Percentiles rank a stretch among this genome's conserved stretches.
Evolutionary conservation across 306 rosid species (phyloP).

Genomic region (Vicia sativa): DNA sequence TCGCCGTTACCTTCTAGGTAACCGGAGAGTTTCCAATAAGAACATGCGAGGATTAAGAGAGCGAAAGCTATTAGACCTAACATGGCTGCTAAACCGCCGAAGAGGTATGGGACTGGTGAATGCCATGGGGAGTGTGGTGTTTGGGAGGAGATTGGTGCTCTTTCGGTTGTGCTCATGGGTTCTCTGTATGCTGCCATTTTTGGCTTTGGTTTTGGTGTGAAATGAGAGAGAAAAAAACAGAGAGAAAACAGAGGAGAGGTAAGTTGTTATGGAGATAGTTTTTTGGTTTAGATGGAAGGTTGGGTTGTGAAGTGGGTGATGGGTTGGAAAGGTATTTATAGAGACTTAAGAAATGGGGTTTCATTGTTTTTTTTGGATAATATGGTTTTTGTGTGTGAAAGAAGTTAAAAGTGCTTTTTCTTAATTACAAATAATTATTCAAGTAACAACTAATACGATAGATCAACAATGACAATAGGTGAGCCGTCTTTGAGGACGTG

Average conservation of each 20-base stretch:
- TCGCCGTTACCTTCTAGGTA: slow-evolving; percentile 56
- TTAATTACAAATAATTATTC: too few relatives aligned
- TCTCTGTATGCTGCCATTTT: slow-evolving; percentile 65
- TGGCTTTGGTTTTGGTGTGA: background rate
- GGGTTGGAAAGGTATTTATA: slow-evolving; percentile 58
- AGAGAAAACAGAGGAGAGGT: slow-evolving; percentile 12
- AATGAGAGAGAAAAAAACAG: background rate
- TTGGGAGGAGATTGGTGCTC: slow-evolving; percentile 40
- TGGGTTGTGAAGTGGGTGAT: slow-evolving; percentile 47
- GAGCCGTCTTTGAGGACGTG: too few relatives aligned
- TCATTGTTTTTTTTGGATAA: background rate
- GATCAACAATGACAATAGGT: too few relatives aligned
- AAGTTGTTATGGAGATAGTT: too few relatives aligned
- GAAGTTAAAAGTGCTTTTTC: slow-evolving; percentile 31
- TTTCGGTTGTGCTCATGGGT: slow-evolving; percentile 48
- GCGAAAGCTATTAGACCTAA: slow-evolving; percentile 96
- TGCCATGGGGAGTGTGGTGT: slow-evolving; percentile 80
- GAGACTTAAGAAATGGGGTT: slow-evolving; percentile 23
- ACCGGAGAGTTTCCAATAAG: slow-evolving; percentile 97
- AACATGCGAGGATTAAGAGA: slow-evolving; percentile 88
- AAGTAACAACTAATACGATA: too few relatives aligned
- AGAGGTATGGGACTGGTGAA: slow-evolving; percentile 92
- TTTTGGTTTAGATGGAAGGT: background rate
- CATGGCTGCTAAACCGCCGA: slow-evolving; percentile 96
- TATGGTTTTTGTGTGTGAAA: background rate